Evolutionary conservation across 73 alveolate genomes (phyloP), one percentile per base, ranked within the genome.

Genomic region (Paramecium primaurelia): DNA sequence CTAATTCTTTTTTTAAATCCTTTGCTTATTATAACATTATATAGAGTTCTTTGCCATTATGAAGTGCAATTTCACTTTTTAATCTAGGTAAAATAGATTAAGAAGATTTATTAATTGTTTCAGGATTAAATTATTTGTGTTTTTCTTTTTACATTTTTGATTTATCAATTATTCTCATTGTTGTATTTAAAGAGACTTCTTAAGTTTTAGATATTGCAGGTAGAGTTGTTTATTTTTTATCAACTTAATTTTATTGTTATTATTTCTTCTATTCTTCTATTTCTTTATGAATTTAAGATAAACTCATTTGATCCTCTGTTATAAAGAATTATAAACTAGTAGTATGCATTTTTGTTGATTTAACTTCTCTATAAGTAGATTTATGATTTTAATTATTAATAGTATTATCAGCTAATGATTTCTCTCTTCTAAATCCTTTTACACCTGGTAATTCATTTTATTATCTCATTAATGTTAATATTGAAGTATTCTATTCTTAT

Each of bases 81-180:
- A 89, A 73, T 89, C 94, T 89, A 37, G 94, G 94, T 20, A 89
- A 54, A 3, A 89, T 89, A 6, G 92, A 71, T 8, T 59, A 40
- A 38, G 92, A 71, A 7, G 59, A 58, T 26, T 68, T 40, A 16
- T 47, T 89, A 11, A 59, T 73, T 2, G 84, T 58, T 37, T 42
- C 84, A 18, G 94, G 91, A 71, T 71, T 64, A 36, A 89, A 89
- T n/a, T 59, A 42, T 71, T 83, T 89, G 5, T 26, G 30, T 71
- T 89, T 89, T 28, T 71, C 92, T 73, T 89, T 89, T 12, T 71
- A 40, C 49, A 71, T 64, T 89, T 88, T 89, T 20, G 92, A 47
- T 71, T 54, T 89, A 16, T 89, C 94, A 25, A 89, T 32, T 10
- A 89, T 58, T 51, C 77, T 89, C 40, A 60, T 34, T 10, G 94